Conservation (phyloP, 495 filamentous ascomycete species). For the Penicillium malachiteum region DNA sequence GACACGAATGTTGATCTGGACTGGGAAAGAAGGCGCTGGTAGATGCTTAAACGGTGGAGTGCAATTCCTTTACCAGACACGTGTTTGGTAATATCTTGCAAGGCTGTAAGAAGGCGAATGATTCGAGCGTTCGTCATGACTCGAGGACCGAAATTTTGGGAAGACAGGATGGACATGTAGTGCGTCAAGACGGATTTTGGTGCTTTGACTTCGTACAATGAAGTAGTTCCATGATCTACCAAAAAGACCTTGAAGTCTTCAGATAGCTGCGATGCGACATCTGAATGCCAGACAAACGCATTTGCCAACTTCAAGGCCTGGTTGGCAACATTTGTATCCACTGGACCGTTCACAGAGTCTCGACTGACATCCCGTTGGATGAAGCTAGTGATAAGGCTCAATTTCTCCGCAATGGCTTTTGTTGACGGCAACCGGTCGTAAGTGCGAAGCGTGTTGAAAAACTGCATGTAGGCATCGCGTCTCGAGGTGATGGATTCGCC, state of each 20-base stretch:
- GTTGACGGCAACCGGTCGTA: conserved; percentile 74
- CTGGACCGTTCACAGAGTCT: conserved; percentile 31
- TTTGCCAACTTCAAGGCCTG: conserved; percentile 74
- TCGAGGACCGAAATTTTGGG: conserved; percentile 72
- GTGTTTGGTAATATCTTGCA: conserved; percentile 70
- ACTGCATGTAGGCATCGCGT: conserved; percentile 81
- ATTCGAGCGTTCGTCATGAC: conserved; percentile 70
- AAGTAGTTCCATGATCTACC: conserved; percentile 71
- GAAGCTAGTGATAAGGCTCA: conserved; percentile 70
- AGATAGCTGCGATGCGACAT: conserved; percentile 61
- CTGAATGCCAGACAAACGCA: conserved; percentile 67
- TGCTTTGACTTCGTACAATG: conserved; percentile 58
- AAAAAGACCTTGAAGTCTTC: conserved; percentile 78
- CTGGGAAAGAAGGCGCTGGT: conserved; percentile 70
- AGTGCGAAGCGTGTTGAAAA: conserved; percentile 71
- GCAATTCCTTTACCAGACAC: conserved; percentile 76
- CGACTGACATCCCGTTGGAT: conserved; percentile 72
- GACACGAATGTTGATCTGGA: conserved; percentile 64
- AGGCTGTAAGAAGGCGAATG: conserved; percentile 61
- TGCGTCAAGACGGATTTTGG: conserved; percentile 77
- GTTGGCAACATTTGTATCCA: conserved; percentile 64
- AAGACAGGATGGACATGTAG: conserved; percentile 72
- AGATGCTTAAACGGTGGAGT: conserved; percentile 70
- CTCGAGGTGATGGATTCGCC: conserved; percentile 64
- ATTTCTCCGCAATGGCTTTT: conserved; percentile 69